Percentiles rank a stretch among this genome's conserved stretches.
These are phyloP conservation scores for Glycine latifolia DNA, from an alignment of 306 rosid genomes.

Conservation along the genomic window DNA sequence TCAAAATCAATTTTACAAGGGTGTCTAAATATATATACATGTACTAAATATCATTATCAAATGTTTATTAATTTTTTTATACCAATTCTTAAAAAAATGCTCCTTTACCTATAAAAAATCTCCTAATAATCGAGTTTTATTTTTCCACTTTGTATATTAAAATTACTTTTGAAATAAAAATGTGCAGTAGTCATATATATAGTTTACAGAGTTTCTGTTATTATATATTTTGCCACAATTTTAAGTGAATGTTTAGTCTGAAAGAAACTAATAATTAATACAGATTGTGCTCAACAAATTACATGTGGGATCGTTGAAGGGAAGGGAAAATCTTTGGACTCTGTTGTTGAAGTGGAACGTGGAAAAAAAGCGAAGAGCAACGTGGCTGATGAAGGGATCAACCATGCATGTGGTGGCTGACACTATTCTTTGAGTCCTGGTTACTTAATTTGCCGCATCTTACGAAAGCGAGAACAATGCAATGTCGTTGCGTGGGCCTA, in stretches of 20 bases:
- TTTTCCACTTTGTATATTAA: no score
- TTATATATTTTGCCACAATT: not conserved
- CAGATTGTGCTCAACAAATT: not conserved
- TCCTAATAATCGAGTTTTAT: no score
- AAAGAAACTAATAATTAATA: not conserved
- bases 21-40: no score
- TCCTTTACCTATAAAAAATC: no score
- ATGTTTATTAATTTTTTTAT: no score
- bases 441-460: not conserved
- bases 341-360: not conserved
- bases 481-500: not conserved
- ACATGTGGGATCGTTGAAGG: not conserved
- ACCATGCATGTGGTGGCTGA: not conserved
- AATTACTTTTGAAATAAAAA: no score
- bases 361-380: not conserved
- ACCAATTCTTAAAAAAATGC: no score
- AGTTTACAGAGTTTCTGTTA: no score
- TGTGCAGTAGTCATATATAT: no score
- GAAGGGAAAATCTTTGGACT: not conserved
- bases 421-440: not conserved
- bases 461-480: not conserved
- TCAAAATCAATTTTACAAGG: no score
- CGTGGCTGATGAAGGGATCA: constrained; percentile 1
- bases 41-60: no score
- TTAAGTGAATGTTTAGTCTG: not conserved